Base-by-base conservation (phyloP, 2,329 filamentous ascomycete genomes). In the Pleochaeta shiraiana region DNA sequence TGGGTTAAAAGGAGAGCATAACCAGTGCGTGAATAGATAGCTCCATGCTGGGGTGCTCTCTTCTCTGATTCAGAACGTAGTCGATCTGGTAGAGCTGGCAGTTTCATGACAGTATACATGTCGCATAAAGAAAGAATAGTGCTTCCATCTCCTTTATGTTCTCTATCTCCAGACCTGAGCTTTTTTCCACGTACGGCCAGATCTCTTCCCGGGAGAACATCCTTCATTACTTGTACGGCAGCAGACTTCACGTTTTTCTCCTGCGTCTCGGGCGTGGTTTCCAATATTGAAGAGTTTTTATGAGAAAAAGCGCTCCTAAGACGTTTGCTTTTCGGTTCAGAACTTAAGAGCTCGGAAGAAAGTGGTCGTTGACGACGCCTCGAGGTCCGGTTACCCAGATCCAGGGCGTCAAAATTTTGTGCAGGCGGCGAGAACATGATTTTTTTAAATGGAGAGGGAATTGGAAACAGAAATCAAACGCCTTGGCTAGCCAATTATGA, bases 1-100 rank as follows among this genome's bases (percentile, higher is more conserved):
- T 86, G 83, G 9, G 89, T 95, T 65, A 97, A 79, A 59, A 84
- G 85, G 65, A 97, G 79, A 61, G 88, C 91, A 72, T 91, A 89
- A 68, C 83, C 87, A 72, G 76, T 83, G 66, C 78, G 81, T 47
- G 80, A 82, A 73, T 83, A 82, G 66, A 90, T 78, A 34, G 82
- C 80, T 71, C 85, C 86, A 71, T 83, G 81, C 73, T 87, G 83
- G 67, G 79, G 79, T 66, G 76, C 85, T 88, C 69, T 65, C 65
- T 55, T 43, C 64, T 64, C 55, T 43, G 43, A 43, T 65, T 85
- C 81, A 68, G 81, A 76, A 68, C 85, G 83, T 67, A 95, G 81
- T 71, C 84, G 83, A 70, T 91, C 85, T 61, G 92, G 91, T 28
- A 95, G 80, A 64, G 87, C 85, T 65, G 88, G 88, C 34, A 96